Conservation (phyloP, 2,329 filamentous ascomycete species). For the Alternaria burnsii region DNA sequence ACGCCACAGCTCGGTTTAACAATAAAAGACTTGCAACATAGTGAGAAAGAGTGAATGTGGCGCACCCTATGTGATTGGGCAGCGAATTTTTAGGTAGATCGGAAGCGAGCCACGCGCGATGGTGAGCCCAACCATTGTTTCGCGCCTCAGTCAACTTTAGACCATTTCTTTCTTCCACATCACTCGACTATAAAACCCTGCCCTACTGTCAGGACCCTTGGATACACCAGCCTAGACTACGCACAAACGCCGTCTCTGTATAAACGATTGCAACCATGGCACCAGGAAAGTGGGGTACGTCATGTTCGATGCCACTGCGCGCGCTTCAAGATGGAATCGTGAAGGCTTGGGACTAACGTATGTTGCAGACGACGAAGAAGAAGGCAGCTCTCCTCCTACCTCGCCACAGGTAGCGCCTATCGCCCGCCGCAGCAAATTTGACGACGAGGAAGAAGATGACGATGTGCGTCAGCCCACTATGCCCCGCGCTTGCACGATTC, state of each 20-base stretch:
- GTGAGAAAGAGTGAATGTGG: conserved; percentile 6
- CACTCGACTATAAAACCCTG: conserved; percentile 14
- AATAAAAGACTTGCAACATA: background rate
- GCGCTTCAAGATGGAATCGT: conserved; percentile 13
- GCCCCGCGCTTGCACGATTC: conserved; percentile 26
- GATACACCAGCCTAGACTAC: background rate
- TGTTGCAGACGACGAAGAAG: conserved; percentile 62
- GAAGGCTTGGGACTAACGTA: conserved; percentile 27
- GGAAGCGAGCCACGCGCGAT: conserved; percentile 29
- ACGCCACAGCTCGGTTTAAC: background rate
- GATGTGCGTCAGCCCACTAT: conserved; percentile 67
- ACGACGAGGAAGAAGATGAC: conserved; percentile 87
- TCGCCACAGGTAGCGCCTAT: conserved; percentile 58
- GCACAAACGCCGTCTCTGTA: conserved; percentile 5
- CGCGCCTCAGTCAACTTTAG: conserved; percentile 32
- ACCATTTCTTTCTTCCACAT: conserved; percentile 25
- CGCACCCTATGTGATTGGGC: conserved; percentile 37
- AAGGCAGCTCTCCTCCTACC: conserved; percentile 62
- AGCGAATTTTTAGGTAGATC: conserved; percentile 35
- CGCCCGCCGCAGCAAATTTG: conserved; percentile 74
- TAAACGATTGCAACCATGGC: conserved; percentile 44
- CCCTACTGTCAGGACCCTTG: conserved; percentile 3
- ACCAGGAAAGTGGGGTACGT: conserved; percentile 54
- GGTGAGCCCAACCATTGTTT: conserved; percentile 41
- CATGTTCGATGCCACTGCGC: conserved; percentile 41